Conservation (phyloP, 768 basidiomycete species). For the Amyloporia xantha region DNA sequence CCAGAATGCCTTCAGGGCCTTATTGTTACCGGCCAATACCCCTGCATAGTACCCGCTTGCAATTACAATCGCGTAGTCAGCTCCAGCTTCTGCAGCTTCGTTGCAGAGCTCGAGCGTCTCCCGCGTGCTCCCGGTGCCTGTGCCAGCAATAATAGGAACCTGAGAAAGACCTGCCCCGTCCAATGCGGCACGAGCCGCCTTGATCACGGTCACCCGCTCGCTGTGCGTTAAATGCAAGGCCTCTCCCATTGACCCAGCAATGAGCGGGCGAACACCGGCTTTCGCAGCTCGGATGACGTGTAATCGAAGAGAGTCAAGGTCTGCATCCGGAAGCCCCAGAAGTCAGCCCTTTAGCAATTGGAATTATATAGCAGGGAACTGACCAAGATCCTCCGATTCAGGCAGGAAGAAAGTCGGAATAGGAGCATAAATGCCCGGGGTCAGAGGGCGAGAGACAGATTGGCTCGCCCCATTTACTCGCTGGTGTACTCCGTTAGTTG, state of each 20-base stretch:
- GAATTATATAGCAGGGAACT: slow-evolving; percentile 22
- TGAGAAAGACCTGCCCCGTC: slow-evolving; percentile 54
- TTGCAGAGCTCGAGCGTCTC: slow-evolving; percentile 71
- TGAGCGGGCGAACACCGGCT: slow-evolving; percentile 32
- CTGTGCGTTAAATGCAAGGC: slow-evolving; percentile 38
- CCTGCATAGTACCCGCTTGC: slow-evolving; percentile 85
- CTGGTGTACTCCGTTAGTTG: slow-evolving; percentile 11
- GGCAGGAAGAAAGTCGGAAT: slow-evolving; percentile 80
- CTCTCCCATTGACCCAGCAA: slow-evolving; percentile 41
- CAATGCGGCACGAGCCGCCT: slow-evolving; percentile 51
- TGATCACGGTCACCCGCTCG: slow-evolving; percentile 26
- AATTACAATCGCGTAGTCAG: slow-evolving; percentile 84
- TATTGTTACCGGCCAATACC: slow-evolving; percentile 49
- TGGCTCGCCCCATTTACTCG: slow-evolving; percentile 6
- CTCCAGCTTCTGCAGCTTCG: slow-evolving; percentile 78
- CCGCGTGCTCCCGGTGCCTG: slow-evolving; percentile 76
- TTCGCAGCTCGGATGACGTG: slow-evolving; percentile 37
- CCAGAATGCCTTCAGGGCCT: slow-evolving; percentile 75
- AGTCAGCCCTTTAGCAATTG: background rate
- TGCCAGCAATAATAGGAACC: slow-evolving; percentile 74
- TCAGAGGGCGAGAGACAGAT: slow-evolving; percentile 44
- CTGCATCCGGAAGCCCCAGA: slow-evolving; percentile 16
- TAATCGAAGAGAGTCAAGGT: slow-evolving; percentile 32
- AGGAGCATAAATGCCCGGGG: slow-evolving; percentile 77
- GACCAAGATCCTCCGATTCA: slow-evolving; percentile 77